These are phyloP conservation scores for Babesia bigemina DNA, from an alignment of 169 alveolate genomes.

Conservation along the genomic window DNA sequence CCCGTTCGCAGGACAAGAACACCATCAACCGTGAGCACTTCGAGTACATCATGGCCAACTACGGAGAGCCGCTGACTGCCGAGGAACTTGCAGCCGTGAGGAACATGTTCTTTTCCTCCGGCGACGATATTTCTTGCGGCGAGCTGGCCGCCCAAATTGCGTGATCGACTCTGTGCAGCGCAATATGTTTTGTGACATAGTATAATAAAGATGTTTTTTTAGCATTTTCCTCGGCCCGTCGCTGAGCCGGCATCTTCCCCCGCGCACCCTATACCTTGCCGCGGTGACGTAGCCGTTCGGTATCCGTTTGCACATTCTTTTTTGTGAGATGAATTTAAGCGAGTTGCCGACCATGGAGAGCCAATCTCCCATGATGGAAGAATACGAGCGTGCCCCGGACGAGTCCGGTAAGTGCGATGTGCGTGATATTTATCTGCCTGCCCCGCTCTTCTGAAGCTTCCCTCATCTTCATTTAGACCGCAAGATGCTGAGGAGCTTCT, in stretches of 20 bases:
- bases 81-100: conserved; percentile 59
- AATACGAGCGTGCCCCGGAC: conserved; percentile 25
- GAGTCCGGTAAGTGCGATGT: conserved; percentile 36
- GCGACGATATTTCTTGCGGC: conserved; percentile 2
- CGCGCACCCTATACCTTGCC: conserved; percentile 5
- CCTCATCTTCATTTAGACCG: conserved; percentile 26
- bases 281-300: conserved; percentile 1
- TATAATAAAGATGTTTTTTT: neutral
- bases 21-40: conserved; percentile 27
- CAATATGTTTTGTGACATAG: neutral
- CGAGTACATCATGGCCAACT: conserved; percentile 61
- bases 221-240: neutral
- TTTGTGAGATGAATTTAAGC: conserved; percentile 29
- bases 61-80: conserved; percentile 69
- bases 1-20: conserved; percentile 31
- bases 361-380: conserved; percentile 60
- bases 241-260: neutral
- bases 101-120: neutral
- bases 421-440: neutral
- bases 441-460: neutral
- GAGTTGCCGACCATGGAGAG: conserved; percentile 56
- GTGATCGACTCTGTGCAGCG: neutral
- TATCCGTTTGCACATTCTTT: neutral
- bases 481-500: conserved; percentile 46
- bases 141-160: conserved; percentile 25